Evolutionary conservation across 352 stramenopile genomes (phyloP).

Genomic region (Pythium guiyangense): DNA sequence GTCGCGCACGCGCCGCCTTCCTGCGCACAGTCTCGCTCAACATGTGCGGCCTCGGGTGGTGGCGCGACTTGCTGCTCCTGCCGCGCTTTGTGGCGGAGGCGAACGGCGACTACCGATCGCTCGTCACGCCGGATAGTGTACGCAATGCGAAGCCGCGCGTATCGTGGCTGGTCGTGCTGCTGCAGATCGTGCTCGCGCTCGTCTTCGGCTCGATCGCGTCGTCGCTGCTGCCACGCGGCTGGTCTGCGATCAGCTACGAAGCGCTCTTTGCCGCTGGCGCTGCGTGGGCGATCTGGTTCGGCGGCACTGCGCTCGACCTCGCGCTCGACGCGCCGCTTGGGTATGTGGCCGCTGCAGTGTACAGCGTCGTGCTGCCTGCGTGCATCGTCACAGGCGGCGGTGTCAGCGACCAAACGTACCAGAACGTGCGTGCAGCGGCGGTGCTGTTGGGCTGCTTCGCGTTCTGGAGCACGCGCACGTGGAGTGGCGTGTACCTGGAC

Average conservation of each 20-base stretch:
- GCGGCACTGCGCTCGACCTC: no score
- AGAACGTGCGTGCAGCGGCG: not conserved
- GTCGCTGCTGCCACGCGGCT: conserved; percentile 7
- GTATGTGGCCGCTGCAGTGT: no score
- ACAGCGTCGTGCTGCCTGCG: not conserved
- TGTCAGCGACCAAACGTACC: not conserved
- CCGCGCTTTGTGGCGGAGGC: conserved; percentile 12
- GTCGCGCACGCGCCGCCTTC: conserved; percentile 15
- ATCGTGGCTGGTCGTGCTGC: conserved; percentile 8
- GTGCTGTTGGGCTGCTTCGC: conserved; percentile 1
- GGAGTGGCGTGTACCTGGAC: not conserved
- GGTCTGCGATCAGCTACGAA: no score
- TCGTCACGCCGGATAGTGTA: no score
- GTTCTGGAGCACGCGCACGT: conserved; percentile 6
- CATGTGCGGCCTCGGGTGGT: conserved; percentile 14
- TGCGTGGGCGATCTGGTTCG: conserved; percentile 14
- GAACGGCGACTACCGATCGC: conserved; percentile 14
- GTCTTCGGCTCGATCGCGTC: conserved; percentile 10
- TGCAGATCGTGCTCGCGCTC: conserved; percentile 8
- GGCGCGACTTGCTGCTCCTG: conserved; percentile 17
- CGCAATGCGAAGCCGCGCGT: no score
- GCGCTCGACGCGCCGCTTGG: no score
- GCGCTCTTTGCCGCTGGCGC: conserved; percentile 10
- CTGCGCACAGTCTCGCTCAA: conserved; percentile 18
- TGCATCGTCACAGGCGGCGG: not conserved